phyloP scores from a whole-genome alignment of 495 filamentous ascomycete species.

The Cenococcum geophilum region DNA sequence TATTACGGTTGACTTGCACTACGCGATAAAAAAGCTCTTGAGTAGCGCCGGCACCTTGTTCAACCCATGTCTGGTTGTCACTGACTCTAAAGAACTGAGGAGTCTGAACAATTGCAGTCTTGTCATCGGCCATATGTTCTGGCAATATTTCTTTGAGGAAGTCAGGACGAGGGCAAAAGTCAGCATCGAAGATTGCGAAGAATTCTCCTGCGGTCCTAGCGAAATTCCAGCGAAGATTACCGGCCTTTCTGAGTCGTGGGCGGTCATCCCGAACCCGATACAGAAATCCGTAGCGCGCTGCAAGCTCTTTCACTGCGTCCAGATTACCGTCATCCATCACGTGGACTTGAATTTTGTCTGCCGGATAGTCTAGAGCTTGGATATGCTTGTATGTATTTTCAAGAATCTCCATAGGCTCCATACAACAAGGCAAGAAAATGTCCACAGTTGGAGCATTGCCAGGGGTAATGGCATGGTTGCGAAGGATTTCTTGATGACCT shows the following conservation, averaged over 20 bases:
- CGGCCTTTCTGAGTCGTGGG: constrained; percentile 33
- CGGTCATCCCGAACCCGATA: constrained; percentile 30
- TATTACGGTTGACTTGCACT: constrained; percentile 31
- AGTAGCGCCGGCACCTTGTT: constrained; percentile 30
- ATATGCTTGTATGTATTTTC: constrained; percentile 34
- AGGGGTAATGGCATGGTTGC: constrained; percentile 11
- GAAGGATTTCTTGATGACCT: constrained; percentile 26
- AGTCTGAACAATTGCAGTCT: constrained; percentile 32
- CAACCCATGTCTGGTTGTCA: constrained; percentile 31
- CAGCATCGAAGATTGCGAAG: constrained; percentile 35
- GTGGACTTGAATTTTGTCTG: constrained; percentile 23
- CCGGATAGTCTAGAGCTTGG: constrained; percentile 26
- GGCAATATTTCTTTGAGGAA: constrained; percentile 32
- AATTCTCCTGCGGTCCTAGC: constrained; percentile 29
- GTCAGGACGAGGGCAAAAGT: constrained; percentile 35
- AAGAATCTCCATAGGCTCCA: constrained; percentile 31
- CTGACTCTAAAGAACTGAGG: constrained; percentile 33
- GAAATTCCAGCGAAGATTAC: constrained; percentile 34
- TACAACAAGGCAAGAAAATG: constrained; percentile 35
- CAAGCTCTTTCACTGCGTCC: constrained; percentile 25
- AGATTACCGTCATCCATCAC: constrained; percentile 34
- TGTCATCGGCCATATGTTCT: constrained; percentile 21
- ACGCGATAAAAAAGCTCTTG: constrained; percentile 33
- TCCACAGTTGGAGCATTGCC: constrained; percentile 32
- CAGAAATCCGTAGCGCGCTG: constrained; percentile 27